Conservation (phyloP, 805 yeast species). For the Pichia cephalocereana region DNA sequence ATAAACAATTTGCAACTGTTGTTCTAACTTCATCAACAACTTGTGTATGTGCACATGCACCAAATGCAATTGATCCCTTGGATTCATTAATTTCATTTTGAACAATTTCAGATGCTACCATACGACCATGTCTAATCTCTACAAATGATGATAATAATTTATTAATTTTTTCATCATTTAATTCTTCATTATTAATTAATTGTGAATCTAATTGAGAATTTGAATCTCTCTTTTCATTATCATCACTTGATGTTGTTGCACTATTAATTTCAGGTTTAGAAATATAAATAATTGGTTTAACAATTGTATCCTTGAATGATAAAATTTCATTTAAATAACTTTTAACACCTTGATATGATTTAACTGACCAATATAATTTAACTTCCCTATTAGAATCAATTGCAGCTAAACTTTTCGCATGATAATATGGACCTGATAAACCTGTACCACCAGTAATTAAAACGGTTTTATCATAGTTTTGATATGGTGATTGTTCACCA, state of each 20-base stretch:
- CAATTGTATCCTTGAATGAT: constrained; percentile 25
- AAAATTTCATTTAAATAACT: constrained; percentile 40
- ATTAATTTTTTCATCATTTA: constrained; percentile 3
- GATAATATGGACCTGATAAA: constrained; percentile 48
- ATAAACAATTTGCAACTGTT: constrained; percentile 15
- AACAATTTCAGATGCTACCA: constrained; percentile 29
- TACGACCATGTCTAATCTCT: constrained; percentile 38
- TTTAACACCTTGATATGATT: constrained; percentile 40
- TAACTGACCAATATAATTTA: constrained; percentile 56
- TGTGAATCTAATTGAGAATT: background rate
- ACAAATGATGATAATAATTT: constrained; percentile 27
- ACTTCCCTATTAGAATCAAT: constrained; percentile 26
- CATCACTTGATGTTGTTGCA: background rate
- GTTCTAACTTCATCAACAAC: constrained; percentile 28
- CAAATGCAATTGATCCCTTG: constrained; percentile 35
- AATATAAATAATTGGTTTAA: constrained; percentile 34
- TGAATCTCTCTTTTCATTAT: background rate
- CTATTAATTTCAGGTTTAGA: constrained; percentile 24
- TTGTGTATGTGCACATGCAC: constrained; percentile 40
- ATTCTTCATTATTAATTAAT: background rate
- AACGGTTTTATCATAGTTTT: constrained; percentile 43
- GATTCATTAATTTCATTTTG: constrained; percentile 28
- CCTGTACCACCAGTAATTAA: constrained; percentile 72
- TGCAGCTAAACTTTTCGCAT: constrained; percentile 27
- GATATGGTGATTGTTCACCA: constrained; percentile 45